Conservation (phyloP, 805 yeast species). For the Trichomonascus vanleenenianus region DNA sequence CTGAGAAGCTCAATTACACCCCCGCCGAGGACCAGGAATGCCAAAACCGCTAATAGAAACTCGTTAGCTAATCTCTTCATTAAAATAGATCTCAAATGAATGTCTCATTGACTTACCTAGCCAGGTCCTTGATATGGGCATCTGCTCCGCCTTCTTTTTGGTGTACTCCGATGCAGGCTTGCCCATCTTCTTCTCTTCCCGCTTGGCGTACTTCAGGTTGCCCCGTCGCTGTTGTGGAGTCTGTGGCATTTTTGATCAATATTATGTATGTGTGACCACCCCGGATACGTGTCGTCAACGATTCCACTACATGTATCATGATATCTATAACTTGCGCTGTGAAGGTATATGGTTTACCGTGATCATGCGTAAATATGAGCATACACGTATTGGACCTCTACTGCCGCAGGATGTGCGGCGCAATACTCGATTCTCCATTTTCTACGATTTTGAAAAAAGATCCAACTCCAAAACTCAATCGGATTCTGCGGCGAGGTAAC, state of each 20-base stretch:
- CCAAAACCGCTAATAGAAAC: conserved; percentile 33
- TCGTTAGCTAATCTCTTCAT: background rate
- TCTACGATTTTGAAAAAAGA: too few species aligned
- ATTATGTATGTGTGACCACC: too few species aligned
- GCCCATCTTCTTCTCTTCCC: conserved; percentile 67
- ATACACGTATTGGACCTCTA: too few species aligned
- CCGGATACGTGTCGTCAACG: too few species aligned
- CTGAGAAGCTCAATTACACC: conserved; percentile 65
- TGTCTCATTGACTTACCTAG: conserved; percentile 32
- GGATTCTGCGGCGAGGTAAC: too few species aligned
- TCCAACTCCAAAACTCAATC: too few species aligned
- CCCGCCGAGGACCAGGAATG: conserved; percentile 73
- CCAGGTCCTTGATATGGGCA: conserved; percentile 62
- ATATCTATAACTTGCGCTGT: too few species aligned
- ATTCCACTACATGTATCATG: too few species aligned
- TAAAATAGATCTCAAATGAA: background rate
- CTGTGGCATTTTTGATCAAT: conserved; percentile 34
- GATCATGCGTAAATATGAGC: too few species aligned
- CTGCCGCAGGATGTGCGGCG: too few species aligned
- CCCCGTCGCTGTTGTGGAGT: conserved; percentile 84
- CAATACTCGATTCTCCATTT: too few species aligned
- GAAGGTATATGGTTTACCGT: too few species aligned
- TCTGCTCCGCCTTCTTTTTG: conserved; percentile 27
- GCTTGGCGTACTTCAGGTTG: conserved; percentile 74
- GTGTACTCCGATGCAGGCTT: conserved; percentile 42